Base-by-base conservation (phyloP, 768 basidiomycete genomes). In the Boletellus emodensis region DNA sequence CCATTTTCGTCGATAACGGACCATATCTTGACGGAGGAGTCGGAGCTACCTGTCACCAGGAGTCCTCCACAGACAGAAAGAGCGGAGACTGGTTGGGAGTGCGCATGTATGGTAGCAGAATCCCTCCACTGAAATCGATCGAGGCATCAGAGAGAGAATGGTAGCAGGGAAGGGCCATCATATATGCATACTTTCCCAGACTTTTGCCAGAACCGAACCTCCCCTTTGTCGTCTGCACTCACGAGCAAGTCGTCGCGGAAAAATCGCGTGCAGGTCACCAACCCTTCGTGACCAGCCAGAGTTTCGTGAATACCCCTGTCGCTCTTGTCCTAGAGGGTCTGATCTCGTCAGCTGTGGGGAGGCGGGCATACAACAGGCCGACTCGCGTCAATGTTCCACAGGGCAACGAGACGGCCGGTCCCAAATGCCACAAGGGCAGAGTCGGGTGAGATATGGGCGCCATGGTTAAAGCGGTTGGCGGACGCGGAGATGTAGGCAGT, bases 41-140 rank as follows among this genome's bases (percentile, higher is more conserved):
- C 94, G 0, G 94, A 95, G 14, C 88, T 83, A 1, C 90, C 93
- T 0, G 90, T 91, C 3, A 85, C 75, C 9, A 94, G 53, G 33
- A 73, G 68, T 39, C 72, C 65, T 14, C 71, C 73, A 44, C 74
- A 69, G 2, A 75, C 71, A 36, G 76, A 80, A 4, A 97, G 65
- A 3, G 85, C 75, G 12, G 90, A 86, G 26, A 97, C 78, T 1
- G 89, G 76, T 46, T 80, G 76, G 15, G 68, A 53, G 66, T 97
- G 94, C 0, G 84, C 89, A 51, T 82, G 68, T 3, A 78, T 55
- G 28, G 69, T 71, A 11, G 59, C 59, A 1, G 69, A 63, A 28
- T 63, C 57, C 14, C 52, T 70, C 90, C 89, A 93, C 90, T 92
- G 62, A 20, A 44, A 38, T 24, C 20, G 37, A 34, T 15, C 5